These are phyloP conservation scores for Westerdykella sp. DNA, from an alignment of 2,329 filamentous ascomycete genomes.

Conservation along the genomic window DNA sequence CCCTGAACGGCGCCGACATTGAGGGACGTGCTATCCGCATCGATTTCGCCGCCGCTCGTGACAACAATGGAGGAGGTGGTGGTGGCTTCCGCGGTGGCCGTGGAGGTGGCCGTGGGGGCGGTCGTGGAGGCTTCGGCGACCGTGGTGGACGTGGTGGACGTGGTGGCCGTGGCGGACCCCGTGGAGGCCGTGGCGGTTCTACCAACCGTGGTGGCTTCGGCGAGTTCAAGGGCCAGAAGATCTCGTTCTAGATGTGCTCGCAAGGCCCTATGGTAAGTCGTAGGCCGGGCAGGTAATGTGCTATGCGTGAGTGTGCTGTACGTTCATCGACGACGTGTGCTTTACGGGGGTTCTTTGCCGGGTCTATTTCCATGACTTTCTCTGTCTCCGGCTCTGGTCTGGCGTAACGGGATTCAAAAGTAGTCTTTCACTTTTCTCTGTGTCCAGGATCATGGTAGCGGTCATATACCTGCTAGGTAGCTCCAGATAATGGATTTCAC, in stretches of 20 bases:
- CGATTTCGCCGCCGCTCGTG: conserved; percentile 69
- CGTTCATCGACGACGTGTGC: no score
- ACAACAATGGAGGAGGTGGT: conserved; percentile 48
- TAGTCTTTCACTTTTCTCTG: conserved; percentile 1
- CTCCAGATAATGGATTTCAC: no score
- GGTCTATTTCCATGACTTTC: not conserved
- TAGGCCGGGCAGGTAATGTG: not conserved
- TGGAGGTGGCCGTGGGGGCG: conserved; percentile 39
- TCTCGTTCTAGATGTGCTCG: conserved; percentile 50
- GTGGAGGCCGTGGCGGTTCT: conserved; percentile 43
- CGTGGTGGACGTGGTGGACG: conserved; percentile 48
- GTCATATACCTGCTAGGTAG: no score
- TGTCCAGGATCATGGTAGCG: no score
- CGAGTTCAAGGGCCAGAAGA: conserved; percentile 74
- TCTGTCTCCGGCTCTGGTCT: not conserved
- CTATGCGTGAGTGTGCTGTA: not conserved
- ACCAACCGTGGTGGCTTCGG: conserved; percentile 53
- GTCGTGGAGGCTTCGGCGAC: conserved; percentile 48
- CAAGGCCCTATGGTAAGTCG: not conserved
- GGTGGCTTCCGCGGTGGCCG: conserved; percentile 33
- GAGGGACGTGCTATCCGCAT: conserved; percentile 70
- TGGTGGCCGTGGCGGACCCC: conserved; percentile 42
- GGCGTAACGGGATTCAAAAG: conserved; percentile 4
- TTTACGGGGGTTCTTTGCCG: not conserved
- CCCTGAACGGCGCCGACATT: conserved; percentile 65